Evolutionary conservation across 768 basidiomycete genomes (phyloP), one percentile per base, ranked within the genome.

Genomic region (Mrakia blollopis): DNA sequence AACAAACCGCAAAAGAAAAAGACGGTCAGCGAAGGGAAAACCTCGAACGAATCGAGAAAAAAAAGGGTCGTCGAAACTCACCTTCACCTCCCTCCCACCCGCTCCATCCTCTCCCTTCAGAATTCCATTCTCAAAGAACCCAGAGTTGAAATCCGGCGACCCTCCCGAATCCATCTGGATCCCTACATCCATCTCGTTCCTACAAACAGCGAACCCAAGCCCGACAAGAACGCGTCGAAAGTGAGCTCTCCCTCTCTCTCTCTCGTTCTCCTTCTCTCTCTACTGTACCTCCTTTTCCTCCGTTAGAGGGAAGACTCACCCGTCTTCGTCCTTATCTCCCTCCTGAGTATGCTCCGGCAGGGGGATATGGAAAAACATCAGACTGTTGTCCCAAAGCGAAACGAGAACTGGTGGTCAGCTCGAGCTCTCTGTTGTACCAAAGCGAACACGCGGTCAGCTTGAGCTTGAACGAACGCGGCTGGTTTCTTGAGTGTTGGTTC

Each of bases 281-380:
- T 39, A 3, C 30, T 35, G 32, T n/a, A n/a, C 8, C 63, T 6
- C 7, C 37, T 4, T 13, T 2, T 35, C 30, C 11, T 35, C 63
- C 5, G 63, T 32, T 37, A 4, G 30, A n/a, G n/a, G n/a, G n/a
- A 39, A 21, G 23, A 67, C 65, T 41, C 65, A 67, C 65, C 65
- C 65, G n/a, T 68, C 65, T 21, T 52, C 67, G 25, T 76, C 70
- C n/a, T 65, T 30, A 30, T 77, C 76, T 6, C 61, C 57, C 0
- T 72, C 10, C 41, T 35, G 67, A 30, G 25, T 70, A 39, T 35
- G 69, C 5, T 86, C 90, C 30, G 81, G 92, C 91, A 98, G 81
- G 72, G 96, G 96, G 67, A 99, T 98, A 80, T 98, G 96, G 89
- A 97, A 98, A 85, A 96, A 97, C 91, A 93, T 92, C 80, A 98